Conservation (phyloP, 257 asterid species). For the Penstemon eatonii region DNA sequence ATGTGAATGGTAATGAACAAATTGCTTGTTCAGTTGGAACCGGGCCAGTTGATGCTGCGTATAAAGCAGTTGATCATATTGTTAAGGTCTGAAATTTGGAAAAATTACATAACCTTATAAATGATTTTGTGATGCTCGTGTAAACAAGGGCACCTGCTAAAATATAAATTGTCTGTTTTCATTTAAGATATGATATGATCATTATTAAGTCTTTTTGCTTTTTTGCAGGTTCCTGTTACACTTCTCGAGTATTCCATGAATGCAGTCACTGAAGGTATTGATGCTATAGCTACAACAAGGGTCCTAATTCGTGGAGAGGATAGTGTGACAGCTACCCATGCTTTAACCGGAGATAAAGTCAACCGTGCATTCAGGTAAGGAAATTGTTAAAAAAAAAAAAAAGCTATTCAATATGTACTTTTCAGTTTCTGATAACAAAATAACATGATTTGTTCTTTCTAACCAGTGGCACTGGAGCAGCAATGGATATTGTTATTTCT, state of each 20-base stretch:
- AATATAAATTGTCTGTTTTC: neutral
- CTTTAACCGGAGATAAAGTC: slow-evolving; percentile 57
- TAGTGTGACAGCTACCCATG: slow-evolving; percentile 55
- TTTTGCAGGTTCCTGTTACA: slow-evolving; percentile 68
- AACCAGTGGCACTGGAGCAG: slow-evolving; percentile 83
- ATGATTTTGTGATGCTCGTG: slow-evolving; percentile 18
- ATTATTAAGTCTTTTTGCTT: neutral
- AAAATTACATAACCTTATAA: slow-evolving; percentile 15
- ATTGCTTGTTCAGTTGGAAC: slow-evolving; percentile 89
- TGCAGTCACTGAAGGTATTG: slow-evolving; percentile 90
- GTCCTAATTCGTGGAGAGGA: slow-evolving; percentile 74
- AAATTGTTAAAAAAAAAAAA: neutral
- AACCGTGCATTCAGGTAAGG: slow-evolving; percentile 77
- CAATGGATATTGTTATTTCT: slow-evolving; percentile 88
- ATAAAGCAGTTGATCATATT: slow-evolving; percentile 83
- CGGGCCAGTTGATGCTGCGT: slow-evolving; percentile 98
- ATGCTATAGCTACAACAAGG: slow-evolving; percentile 86
- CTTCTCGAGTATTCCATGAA: slow-evolving; percentile 80
- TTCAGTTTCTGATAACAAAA: neutral
- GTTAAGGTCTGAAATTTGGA: slow-evolving; percentile 59
- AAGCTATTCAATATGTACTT: neutral
- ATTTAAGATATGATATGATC: neutral
- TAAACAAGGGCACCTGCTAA: slow-evolving; percentile 3
- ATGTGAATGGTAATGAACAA: slow-evolving; percentile 58
- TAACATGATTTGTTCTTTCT: slow-evolving; percentile 2